Conservation (phyloP, 2,329 filamentous ascomycete genomes). For the Chrysoporthe puriensis region DNA sequence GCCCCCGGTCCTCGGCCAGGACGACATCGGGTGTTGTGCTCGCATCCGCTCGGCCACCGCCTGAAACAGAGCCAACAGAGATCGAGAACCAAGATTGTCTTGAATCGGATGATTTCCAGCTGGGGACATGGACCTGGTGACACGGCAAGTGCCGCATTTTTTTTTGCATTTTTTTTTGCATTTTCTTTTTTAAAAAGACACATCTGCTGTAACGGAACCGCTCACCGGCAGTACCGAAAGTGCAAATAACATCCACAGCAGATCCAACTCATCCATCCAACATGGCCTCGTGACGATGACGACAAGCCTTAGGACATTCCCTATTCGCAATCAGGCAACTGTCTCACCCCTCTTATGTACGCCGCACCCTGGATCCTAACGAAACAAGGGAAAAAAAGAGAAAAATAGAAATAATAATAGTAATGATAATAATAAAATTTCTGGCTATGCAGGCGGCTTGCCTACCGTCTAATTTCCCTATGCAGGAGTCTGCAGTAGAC, state of each 20-base stretch:
- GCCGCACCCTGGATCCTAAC: background rate
- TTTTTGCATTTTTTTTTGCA: no score
- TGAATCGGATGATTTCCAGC: slow-evolving; percentile 15
- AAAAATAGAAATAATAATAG: slow-evolving; percentile 4
- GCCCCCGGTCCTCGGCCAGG: no score
- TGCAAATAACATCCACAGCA: background rate
- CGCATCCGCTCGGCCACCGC: background rate
- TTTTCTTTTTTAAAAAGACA: background rate
- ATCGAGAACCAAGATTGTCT: background rate
- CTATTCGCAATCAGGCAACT: slow-evolving; percentile 12
- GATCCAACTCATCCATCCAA: background rate
- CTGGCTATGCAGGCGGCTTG: slow-evolving; percentile 25
- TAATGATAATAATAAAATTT: no score
- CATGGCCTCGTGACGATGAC: slow-evolving; percentile 2
- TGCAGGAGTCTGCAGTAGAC: slow-evolving; percentile 30
- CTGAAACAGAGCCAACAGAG: slow-evolving; percentile 16
- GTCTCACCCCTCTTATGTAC: background rate
- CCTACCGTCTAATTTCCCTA: slow-evolving; percentile 28
- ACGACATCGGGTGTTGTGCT: background rate
- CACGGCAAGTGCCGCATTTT: slow-evolving; percentile 14
- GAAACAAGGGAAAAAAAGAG: background rate
- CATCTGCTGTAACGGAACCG: slow-evolving; percentile 11
- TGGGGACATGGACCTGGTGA: slow-evolving; percentile 8
- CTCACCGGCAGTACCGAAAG: background rate
- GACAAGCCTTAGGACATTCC: background rate